Base-by-base conservation (phyloP, 108 stramenopile genomes). In the Nannochloropsis granulata region DNA sequence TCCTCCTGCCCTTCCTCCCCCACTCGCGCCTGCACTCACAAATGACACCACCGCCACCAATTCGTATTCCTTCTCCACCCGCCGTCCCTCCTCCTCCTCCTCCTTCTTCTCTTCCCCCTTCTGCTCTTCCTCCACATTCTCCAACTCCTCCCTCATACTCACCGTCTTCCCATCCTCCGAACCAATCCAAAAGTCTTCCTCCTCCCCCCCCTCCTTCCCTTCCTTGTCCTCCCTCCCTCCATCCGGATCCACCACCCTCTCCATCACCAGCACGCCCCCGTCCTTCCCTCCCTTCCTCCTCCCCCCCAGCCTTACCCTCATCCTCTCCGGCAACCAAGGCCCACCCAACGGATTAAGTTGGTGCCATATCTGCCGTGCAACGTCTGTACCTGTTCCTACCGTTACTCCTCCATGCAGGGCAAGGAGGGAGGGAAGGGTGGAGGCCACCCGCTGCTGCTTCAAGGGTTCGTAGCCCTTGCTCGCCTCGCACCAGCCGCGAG, bases 1-100 rank as follows among this genome's bases (percentile, higher is more conserved):
- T 23, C 44, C 80, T 8, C 13, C 44, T 21, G 13, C 44, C 13
- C 79, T 78, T 24, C 83, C 19, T 46, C 25, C 23, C 23, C 83
- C 21, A 45, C 16, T 43, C 43, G 25, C 24, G 23, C 44, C 23
- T 16, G 44, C 79, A 2, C 46, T 16, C 56, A 71, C 56, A 71
- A 71, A 71, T 5, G 56, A 71, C 21, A 71, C 88, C 23, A 88
- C 85, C 25, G 82, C 44, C 45, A 90, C 88, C 43, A 88, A 90
- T 90, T 98, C 97, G 5, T 88, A 88, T 34, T 90, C 90, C 23
- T 89, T 78, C 12, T 88, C 88, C 19, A 90, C 88, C 79, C 82
- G 78, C 25, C 81, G 81, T 45, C 44, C 44, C 79, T 25, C 23
- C 24, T 25, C 44, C 79, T 16, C 43, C 81, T 24, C 26, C 44